Base-by-base conservation (phyloP, 371 early-diverging fungal species). In the Mortierella sp. region DNA sequence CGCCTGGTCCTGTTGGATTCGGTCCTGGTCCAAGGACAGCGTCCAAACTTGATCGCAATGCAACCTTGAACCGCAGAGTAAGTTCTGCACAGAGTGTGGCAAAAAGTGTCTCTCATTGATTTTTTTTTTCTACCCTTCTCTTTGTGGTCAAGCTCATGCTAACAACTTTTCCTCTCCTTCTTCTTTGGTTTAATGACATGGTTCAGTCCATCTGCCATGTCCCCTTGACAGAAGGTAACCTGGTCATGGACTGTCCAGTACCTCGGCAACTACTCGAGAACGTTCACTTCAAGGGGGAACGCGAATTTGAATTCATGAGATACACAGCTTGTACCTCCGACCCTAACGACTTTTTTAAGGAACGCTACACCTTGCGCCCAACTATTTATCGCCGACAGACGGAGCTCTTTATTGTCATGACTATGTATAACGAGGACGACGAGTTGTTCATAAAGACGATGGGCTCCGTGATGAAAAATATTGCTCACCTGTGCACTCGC, bases 381-480 rank as follows among this genome's bases (percentile, higher is more conserved):
- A 87, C 87, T 59, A 82, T 93, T 51, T 89, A 89, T 72, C 85
- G 88, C 45, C 87, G 97, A 53, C 72, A 89, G 51, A 97, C 97
- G 9, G 98, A 97, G 81, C 81, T 98, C 21, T 92, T 93, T 60
- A 90, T 94, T 53, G 97, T 96, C 48, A 87, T 97, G 79, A 96
- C 96, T 29, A 92, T 94, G 93, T 94, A 94, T 85, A 94, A 94
- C 81, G 94, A 95, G 82, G 94, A 92, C 71, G 92, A 92, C 62
- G 81, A 85, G 18, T 84, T 95, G 46, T 95, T 95, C 70, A 86
- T 87, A 73, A 91, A 92, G 72, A 91, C 95, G 7, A 92, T 94
- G 88, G 77, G 83, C 51, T 85, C 90, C 0, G 88, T 93, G 21
- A 88, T 90, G 81, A 93, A 90, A 80, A 96, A 96, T 85, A 92